Conservation (phyloP, 2,329 filamentous ascomycete genomes). For the Paramyrothecium roridum region DNA sequence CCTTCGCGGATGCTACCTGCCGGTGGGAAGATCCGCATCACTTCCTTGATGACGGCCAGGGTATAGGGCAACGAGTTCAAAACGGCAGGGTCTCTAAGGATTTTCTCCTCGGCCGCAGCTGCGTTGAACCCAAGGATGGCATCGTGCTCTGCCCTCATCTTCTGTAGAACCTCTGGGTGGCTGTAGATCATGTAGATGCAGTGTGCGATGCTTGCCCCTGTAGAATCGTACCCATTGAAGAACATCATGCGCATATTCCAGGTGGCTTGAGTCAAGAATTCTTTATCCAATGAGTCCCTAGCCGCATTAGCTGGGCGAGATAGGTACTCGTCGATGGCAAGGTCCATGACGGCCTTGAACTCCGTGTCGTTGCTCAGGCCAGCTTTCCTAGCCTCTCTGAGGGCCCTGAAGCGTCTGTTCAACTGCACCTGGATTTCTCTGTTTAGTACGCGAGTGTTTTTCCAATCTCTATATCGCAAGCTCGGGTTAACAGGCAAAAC, state of each 20-base stretch:
- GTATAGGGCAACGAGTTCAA: constrained; percentile 52
- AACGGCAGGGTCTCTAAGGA: constrained; percentile 34
- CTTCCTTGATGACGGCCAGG: constrained; percentile 52
- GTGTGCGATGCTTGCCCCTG: constrained; percentile 26
- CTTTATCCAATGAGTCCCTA: constrained; percentile 8
- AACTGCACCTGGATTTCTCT: constrained; percentile 21
- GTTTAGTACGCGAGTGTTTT: constrained; percentile 25
- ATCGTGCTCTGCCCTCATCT: constrained; percentile 43
- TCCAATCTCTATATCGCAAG: constrained; percentile 21
- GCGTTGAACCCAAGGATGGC: constrained; percentile 42
- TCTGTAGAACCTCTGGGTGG: constrained; percentile 22
- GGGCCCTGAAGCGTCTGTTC: constrained; percentile 15
- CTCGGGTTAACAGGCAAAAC: constrained; percentile 21
- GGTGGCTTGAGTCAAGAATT: constrained; percentile 22
- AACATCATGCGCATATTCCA: constrained; percentile 29
- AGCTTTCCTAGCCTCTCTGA: constrained; percentile 15
- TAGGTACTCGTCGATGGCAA: constrained; percentile 25
- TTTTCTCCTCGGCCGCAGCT: background rate
- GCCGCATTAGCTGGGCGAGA: constrained; percentile 13
- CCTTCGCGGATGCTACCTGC: constrained; percentile 41
- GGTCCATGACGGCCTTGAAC: constrained; percentile 21
- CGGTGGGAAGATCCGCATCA: constrained; percentile 50
- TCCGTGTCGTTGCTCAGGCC: background rate
- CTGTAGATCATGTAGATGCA: constrained; percentile 24
- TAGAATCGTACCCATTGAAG: constrained; percentile 37